Base-by-base conservation (phyloP, 2,329 filamentous ascomycete genomes). In the Xylariaceae sp. region DNA sequence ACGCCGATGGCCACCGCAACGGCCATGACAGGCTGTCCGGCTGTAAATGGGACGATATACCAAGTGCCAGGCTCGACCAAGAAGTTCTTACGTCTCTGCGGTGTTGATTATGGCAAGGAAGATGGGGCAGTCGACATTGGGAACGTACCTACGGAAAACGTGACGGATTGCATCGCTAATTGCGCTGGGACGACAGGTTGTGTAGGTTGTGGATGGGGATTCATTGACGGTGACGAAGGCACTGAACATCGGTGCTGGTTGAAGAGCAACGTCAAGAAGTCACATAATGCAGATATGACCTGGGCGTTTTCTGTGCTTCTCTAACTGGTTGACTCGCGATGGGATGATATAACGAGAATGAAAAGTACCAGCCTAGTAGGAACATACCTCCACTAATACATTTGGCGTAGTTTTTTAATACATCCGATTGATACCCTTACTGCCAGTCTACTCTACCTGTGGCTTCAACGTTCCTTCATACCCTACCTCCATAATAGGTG, bases 221-320 rank as follows among this genome's bases (percentile, higher is more conserved):
- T 74, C 45, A 68, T 79, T 7, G 60, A 72, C 0, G 75, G 75
- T n/a, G 78, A 78, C 40, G 56, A 68, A 9, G 73, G 73, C 1
- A 67, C 68, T 33, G 69, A 74, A 51, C 76, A 78, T 49, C 69
- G 71, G 4, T 81, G 79, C 63, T 81, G 74, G 73, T 60, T 81
- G 52, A 81, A 81, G 66, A 69, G 68, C 6, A 65, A 72, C 29
- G 57, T 81, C 57, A 69, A 62, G 47, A 63, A 59, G 41, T 52
- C 69, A 3, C 73, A 74, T 40, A 57, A 62, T 8, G 69, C 73
- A 2, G 70, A 73, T 29, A 41, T 61, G 3, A 73, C 72, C 1
- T 81, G 78, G 78, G 73, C 75, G 5, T 80, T 81, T 71, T 77
- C 76, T 3, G 65, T 77, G 16, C 65, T 79, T 49, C 59, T 69